Conservation (phyloP, 2,329 filamentous ascomycete genomes). For the Rutstroemia sp. region DNA sequence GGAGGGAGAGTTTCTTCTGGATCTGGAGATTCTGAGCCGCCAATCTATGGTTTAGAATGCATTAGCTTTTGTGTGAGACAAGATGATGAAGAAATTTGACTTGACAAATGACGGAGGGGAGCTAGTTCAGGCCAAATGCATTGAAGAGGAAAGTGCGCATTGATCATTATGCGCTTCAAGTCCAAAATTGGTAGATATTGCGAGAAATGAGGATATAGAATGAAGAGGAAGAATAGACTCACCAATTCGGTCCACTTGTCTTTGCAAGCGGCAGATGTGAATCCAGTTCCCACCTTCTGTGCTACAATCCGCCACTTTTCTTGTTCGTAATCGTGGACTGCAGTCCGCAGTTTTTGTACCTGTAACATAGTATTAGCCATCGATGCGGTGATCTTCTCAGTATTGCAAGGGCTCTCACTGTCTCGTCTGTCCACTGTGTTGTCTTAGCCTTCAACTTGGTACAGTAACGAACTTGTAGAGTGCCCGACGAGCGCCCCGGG, state of each 20-base stretch:
- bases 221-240: background rate
- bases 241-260: constrained; percentile 40
- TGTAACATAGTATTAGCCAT: constrained; percentile 32
- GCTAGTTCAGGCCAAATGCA: too few species aligned
- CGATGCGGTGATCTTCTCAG: constrained; percentile 4
- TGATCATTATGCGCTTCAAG: background rate
- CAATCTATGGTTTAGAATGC: background rate
- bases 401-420: constrained; percentile 51
- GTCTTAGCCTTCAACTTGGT: constrained; percentile 93
- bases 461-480: constrained; percentile 88
- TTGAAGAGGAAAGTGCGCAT: background rate
- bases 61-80: background rate
- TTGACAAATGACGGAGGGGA: too few species aligned
- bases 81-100: background rate
- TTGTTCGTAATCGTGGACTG: constrained; percentile 78
- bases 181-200: background rate
- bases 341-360: constrained; percentile 70
- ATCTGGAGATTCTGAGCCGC: background rate
- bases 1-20: background rate
- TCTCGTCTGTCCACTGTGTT: constrained; percentile 88
- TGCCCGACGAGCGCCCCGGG: constrained; percentile 81
- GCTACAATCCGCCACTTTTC: constrained; percentile 91
- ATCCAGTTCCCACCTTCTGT: constrained; percentile 83
- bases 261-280: constrained; percentile 79
- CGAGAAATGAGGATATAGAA: background rate